These are phyloP conservation scores for Ganoderma meredithae DNA, from an alignment of 1,284 basidiomycete genomes.

Conservation along the genomic window DNA sequence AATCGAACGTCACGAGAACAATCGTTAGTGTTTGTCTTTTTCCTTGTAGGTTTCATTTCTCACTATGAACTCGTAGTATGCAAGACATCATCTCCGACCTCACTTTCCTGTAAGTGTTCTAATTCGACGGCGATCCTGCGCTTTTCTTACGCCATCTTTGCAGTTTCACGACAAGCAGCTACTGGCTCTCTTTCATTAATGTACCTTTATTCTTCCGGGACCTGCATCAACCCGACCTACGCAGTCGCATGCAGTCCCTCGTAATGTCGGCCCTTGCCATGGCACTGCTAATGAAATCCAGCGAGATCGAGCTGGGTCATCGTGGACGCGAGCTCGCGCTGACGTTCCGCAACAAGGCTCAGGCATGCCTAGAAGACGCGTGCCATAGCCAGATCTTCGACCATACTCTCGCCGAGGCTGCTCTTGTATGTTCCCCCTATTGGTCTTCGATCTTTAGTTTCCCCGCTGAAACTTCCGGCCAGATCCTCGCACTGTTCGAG, in stretches of 20 bases:
- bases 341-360: conserved; percentile 61
- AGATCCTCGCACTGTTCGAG: conserved; percentile 81
- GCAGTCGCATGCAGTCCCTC: conserved; percentile 70
- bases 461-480: neutral
- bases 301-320: conserved; percentile 63
- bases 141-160: conserved; percentile 8
- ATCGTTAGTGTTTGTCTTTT: conserved; percentile 45
- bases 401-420: conserved; percentile 71
- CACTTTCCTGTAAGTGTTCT: conserved; percentile 56
- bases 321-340: conserved; percentile 60
- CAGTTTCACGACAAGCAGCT: conserved; percentile 58
- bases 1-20: conserved; percentile 47
- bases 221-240: conserved; percentile 57
- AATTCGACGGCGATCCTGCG: neutral
- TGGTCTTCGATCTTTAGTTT: neutral
- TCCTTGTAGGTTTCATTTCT: conserved; percentile 15
- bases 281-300: conserved; percentile 77
- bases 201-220: conserved; percentile 58
- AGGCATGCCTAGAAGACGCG: conserved; percentile 58
- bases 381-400: conserved; percentile 62
- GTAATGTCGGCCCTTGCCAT: conserved; percentile 73
- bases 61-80: conserved; percentile 46
- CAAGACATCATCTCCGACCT: conserved; percentile 62
- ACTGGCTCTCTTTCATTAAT: conserved; percentile 74
- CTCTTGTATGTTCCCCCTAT: conserved; percentile 58